Base-by-base conservation (phyloP, 2,329 filamentous ascomycete genomes). In the Colletotrichum musicola region DNA sequence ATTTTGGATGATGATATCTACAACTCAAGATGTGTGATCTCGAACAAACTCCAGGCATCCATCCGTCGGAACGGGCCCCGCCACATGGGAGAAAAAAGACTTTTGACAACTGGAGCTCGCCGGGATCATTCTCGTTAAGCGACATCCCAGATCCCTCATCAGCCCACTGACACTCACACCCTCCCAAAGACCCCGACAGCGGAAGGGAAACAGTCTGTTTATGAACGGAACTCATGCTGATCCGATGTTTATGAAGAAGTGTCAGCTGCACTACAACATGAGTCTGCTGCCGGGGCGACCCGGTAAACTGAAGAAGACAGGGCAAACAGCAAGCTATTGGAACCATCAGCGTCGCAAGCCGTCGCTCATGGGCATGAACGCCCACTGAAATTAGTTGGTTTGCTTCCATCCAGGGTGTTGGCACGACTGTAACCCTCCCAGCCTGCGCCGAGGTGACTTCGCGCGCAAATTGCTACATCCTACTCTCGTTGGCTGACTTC, bases 271-370 rank as follows among this genome's bases (percentile, higher is more conserved):
- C 30, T 25, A 25, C 58, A 9, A 44, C 42, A 16, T n/a, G 16
- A 40, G 25, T 14, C 51, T 22, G 25, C 51, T 38, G 20, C 59
- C 30, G 9, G 27, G 40, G 20, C 30, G 30, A 35, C 30, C 30
- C 30, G 30, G 30, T 35, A 35, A 12, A 35, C 30, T 10, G 30
- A 35, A 7, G 30, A 35, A 35, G 30, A 35, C 30, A 35, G 16
- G 22, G 22, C 22, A 30, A 20, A 9, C 6, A 25, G 46, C 20
- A 9, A 49, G 42, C 61, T 51, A 64, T 50, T 35, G 61, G 47
- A 61, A 60, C 55, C 54, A 65, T 51, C 61, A 64, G 55, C 65
- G 65, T 68, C 25, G 65, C 65, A 68, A 50, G 49, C 61, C 55
- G 62, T 22, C 4, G n/a, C n/a, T 38, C 46, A 46, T 62, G 13